Base-by-base conservation (phyloP, 805 yeast genomes). In the Myxozyma geophila region DNA sequence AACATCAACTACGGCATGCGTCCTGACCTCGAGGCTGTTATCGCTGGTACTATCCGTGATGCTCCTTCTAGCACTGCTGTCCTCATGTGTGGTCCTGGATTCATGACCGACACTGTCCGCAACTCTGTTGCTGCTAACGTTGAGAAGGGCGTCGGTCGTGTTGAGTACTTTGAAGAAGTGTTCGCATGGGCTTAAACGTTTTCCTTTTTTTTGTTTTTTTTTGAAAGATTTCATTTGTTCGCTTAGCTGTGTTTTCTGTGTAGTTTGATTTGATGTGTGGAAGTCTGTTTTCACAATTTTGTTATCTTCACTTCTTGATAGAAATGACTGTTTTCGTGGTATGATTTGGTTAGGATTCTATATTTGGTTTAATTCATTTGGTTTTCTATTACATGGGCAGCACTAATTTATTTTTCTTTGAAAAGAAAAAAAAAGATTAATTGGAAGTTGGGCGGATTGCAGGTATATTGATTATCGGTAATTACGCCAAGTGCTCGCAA, bases 41-140 rank as follows among this genome's bases (percentile, higher is more conserved):
- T 64, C 15, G 49, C 57, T 9, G 35, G 19, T 19, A 52, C 54
- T 23, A 57, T 64, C 33, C 36, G 39, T 36, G 58, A 48, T 2
- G 67, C 67, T 15, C 33, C 36, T 9, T 58, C 62, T 9, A 41
- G 54, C n/a, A 66, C 62, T 36, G 67, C 66, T 13, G 58, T 64
- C 17, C 35, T 62, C n/a, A 28, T 51, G 13, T 64, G 67, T 54
- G 67, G 66, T 35, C 67, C 67, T 15, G 66, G 59, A 1, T 17
- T 55, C 8, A 40, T 64, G 40, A 13, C 57, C 12, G 67, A 64
- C 37, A 37, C 33, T 2, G 40, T 56, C 54, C 49, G 67, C 5
- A 7, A 17, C 2, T 61, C 67, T 4, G 52, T 35, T 17, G 52
- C 56, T 3, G 56, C 44, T 9, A 64, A 64, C 36, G 40, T 57